Base-by-base conservation (phyloP, 345 rosid genomes). In the Camelina sativa region DNA sequence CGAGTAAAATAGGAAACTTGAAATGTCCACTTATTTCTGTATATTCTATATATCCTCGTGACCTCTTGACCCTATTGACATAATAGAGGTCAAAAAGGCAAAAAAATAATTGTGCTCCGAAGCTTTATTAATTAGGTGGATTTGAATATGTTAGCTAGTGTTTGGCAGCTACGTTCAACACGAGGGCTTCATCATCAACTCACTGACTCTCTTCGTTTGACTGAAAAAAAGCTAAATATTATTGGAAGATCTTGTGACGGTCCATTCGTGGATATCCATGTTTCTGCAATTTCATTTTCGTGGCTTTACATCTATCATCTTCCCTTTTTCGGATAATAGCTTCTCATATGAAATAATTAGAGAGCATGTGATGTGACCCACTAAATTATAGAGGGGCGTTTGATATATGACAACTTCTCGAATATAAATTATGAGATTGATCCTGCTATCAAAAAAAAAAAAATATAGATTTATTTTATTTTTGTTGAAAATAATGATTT, bases 241-340 rank as follows among this genome's bases (percentile, higher is more conserved):
- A 71, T 51, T 66, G 73, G 80, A 59, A 77, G 57, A 72, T 77
- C 77, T 77, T 65, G 76, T 32, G 48, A 51, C 62, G 67, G 72
- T 65, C 76, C 76, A 71, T 58, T 72, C 63, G 80, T 77, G 76
- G 80, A 77, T 71, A 64, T 71, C 53, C 51, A 71, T 77, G 76
- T 76, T 48, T 71, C 67, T 63, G 22, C 72, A 17, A 15, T 69
- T 12, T 62, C 43, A 69, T 69, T 54, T 62, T 76, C 65, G n/a
- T 61, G 8, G 44, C 55, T 63, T 44, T 69, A 76, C 44, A 62
- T 63, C 53, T 61, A 76, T 75, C n/a, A 57, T 56, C 61, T 16
- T 48, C 58, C 41, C 37, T 67, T 68, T 6, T 19, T 41, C 30
- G 13, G 75, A 62, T 62, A 62, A 76, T 76, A 56, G 74, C 56